Evolutionary conservation across 2,329 filamentous ascomycete species (phyloP), one percentile per base, ranked within the genome.

Genomic region (Fusarium subtropicale): DNA sequence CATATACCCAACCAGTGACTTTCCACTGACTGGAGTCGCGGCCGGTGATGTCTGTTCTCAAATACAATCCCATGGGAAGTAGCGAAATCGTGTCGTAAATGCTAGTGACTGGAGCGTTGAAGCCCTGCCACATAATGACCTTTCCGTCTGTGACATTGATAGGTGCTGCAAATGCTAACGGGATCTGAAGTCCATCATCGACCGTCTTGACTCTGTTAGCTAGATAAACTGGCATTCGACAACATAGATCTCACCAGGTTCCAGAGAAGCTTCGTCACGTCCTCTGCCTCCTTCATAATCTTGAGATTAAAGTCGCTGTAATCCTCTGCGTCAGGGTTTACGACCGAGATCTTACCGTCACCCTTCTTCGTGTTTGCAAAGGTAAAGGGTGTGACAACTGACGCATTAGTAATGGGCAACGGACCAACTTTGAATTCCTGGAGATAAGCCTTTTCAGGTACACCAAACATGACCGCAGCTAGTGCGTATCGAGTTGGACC

Each of bases 201-300:
- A 57, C 31, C 1, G 56, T 59, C 56, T 59, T 38, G 9, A 0
- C 1, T n/a, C 0, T 30, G 55, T 54, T 18, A 57, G 54, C 2
- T 28, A 0, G 8, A 3, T 2, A 3, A 3, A 5, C 1, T 7
- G 1, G 3, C 0, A 22, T 22, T 3, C 1, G 1, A 9, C 1
- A 13, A 1, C 1, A 28, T 4, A 10, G 2, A 13, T 4, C 54
- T 58, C 5, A 57, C 56, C 13, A 59, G 7, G 12, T 59, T 59
- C 56, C 56, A 59, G 5, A 59, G 56, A 1, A 20, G 38, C 1
- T 59, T 59, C 0, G 56, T 59, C 2, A 59, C 56, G 6, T 59
- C 56, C 2, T 57, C 39, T 18, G 56, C 56, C 2, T 34, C 26
- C n/a, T 59, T 59, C 56, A 59, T 59, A 2, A 56, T 28, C 4